Evolutionary conservation across 257 asterid species (phyloP).

Genomic region (Cinchona pubescens): DNA sequence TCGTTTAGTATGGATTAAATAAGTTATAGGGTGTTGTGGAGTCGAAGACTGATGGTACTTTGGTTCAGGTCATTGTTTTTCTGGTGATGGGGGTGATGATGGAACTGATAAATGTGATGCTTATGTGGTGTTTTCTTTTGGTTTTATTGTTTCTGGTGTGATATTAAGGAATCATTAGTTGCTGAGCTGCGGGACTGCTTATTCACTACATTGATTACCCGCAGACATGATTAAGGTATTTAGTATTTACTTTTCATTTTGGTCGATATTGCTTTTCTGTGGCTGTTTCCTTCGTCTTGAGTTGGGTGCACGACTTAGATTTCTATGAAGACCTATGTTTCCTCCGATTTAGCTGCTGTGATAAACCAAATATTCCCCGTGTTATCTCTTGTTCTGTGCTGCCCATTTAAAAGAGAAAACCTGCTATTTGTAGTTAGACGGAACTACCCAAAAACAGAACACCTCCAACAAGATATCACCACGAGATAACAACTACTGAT

Average conservation of each 20-base stretch:
- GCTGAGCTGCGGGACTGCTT: slow-evolving; percentile 29
- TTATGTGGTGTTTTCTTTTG: not conserved
- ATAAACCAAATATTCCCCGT: not conserved
- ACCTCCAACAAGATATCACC: not conserved
- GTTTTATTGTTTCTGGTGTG: not conserved
- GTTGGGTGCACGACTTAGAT: not conserved
- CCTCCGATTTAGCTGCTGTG: not conserved
- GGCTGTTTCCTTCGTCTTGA: not conserved
- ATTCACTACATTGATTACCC: slow-evolving; percentile 30
- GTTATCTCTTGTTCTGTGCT: not conserved
- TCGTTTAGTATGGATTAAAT: not conserved
- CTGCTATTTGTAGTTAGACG: not conserved
- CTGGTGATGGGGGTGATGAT: not conserved
- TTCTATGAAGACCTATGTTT: not conserved
- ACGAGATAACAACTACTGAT: not conserved
- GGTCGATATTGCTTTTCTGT: not conserved
- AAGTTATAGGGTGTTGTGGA: slow-evolving; percentile 8
- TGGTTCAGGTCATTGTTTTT: slow-evolving; percentile 1
- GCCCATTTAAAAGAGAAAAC: not conserved
- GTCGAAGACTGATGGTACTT: slow-evolving; percentile 6
- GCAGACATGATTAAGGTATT: slow-evolving; percentile 33
- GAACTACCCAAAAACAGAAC: not conserved
- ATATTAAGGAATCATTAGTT: slow-evolving; percentile 8
- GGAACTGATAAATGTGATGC: not conserved
- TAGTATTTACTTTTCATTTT: not conserved